Conservation (phyloP, 2,329 filamentous ascomycete genomes). For the Thielaviopsis ethacetica region DNA sequence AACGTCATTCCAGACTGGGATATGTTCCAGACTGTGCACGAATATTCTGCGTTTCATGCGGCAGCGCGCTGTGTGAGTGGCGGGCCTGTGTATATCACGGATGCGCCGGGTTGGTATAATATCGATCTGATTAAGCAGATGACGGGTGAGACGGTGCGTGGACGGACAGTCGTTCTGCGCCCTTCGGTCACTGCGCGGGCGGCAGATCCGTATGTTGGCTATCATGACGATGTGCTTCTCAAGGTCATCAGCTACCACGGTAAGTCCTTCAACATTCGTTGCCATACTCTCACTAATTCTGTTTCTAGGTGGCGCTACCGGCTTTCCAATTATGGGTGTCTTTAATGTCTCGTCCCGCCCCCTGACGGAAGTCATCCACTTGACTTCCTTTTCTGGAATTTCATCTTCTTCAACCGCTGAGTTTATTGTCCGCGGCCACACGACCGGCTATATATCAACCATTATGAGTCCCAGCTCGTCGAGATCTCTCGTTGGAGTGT, state of each 20-base stretch:
- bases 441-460: conserved; percentile 42
- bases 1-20: conserved; percentile 77
- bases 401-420: conserved; percentile 20
- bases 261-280: conserved; percentile 15
- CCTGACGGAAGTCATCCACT: conserved; percentile 51
- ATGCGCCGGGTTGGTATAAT: conserved; percentile 70
- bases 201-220: conserved; percentile 57
- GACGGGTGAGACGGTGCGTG: conserved; percentile 55
- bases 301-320: conserved; percentile 34
- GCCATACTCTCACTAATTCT: conserved; percentile 4
- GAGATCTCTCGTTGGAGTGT: conserved; percentile 40
- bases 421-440: conserved; percentile 63
- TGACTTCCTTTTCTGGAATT: conserved; percentile 60
- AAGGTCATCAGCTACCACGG: conserved; percentile 70
- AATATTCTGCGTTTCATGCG: conserved; percentile 70
- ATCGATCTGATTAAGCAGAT: conserved; percentile 62
- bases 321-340: conserved; percentile 62
- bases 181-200: conserved; percentile 60
- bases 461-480: conserved; percentile 29
- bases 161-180: conserved; percentile 64
- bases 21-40: conserved; percentile 49
- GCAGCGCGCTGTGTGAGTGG: conserved; percentile 80
- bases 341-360: conserved; percentile 61
- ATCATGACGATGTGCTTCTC: conserved; percentile 55
- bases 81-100: conserved; percentile 88